Percentiles rank a stretch among this genome's conserved stretches.
Evolutionary conservation across 1,284 basidiomycete species (phyloP).

Genomic region (Rhodotorula glutinis): DNA sequence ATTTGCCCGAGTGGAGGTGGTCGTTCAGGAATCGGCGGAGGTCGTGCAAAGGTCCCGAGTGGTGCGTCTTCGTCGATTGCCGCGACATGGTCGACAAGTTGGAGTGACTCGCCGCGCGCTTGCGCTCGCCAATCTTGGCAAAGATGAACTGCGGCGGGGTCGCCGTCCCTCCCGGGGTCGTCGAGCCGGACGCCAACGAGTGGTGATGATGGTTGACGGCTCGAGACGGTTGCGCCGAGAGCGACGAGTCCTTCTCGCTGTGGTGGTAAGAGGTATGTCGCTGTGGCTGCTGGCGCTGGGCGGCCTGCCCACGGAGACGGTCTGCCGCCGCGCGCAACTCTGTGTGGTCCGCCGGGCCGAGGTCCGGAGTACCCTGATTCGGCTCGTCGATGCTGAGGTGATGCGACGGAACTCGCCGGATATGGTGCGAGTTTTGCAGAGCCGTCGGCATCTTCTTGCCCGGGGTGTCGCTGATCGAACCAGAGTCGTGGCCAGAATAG

Average conservation of each 20-base stretch:
- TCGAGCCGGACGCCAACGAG: conserved; percentile 16
- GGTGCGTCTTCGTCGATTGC: conserved; percentile 50
- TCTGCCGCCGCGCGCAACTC: conserved; percentile 28
- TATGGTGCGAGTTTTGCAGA: conserved; percentile 20
- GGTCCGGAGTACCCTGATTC: conserved; percentile 23
- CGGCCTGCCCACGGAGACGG: conserved; percentile 25
- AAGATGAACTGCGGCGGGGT: conserved; percentile 46
- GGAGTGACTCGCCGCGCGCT: conserved; percentile 31
- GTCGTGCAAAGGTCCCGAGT: conserved; percentile 70
- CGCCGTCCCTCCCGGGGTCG: conserved; percentile 39
- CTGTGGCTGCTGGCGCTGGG: conserved; percentile 8
- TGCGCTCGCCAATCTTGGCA: conserved; percentile 37
- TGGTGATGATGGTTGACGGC: background rate
- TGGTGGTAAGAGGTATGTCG: conserved; percentile 15
- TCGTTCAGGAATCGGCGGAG: conserved; percentile 88
- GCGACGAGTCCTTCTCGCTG: background rate
- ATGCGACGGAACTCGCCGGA: conserved; percentile 36
- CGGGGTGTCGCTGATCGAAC: background rate
- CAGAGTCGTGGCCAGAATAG: background rate
- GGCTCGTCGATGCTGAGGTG: conserved; percentile 37
- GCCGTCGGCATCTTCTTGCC: background rate
- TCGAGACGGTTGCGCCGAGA: conserved; percentile 1
- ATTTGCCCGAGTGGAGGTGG: conserved; percentile 65
- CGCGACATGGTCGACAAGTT: conserved; percentile 35
- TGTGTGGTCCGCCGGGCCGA: conserved; percentile 24